Evolutionary conservation across 805 yeast genomes (phyloP).

Genomic region (Barnettozyma siamensis): DNA sequence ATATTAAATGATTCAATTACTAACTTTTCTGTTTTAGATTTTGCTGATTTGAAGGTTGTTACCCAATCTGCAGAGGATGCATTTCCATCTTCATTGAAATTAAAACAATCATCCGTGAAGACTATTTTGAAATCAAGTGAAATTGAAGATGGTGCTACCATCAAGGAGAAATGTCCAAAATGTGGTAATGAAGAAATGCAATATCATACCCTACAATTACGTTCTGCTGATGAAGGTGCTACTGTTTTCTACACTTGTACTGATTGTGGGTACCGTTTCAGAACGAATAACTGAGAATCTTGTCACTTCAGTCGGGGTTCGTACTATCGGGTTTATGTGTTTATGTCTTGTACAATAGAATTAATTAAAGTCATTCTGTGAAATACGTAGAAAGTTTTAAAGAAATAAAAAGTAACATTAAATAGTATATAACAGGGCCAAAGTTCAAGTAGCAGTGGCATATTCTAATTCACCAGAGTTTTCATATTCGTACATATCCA

Average conservation of each 20-base stretch:
- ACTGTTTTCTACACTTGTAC: constrained; percentile 98
- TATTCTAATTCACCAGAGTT: constrained; percentile 78
- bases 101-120: constrained; percentile 86
- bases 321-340: not conserved
- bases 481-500: constrained; percentile 97
- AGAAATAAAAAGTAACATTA: not conserved
- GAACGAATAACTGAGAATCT: constrained; percentile 76
- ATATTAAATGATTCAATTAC: no score
- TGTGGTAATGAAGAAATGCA: constrained; percentile 98
- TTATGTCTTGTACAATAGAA: constrained; percentile 5
- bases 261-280: constrained; percentile 84
- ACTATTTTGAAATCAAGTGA: constrained; percentile 73
- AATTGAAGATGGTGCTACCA: constrained; percentile 91
- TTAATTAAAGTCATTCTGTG: not conserved
- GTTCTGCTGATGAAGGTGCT: constrained; percentile 99
- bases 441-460: constrained; percentile 29
- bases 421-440: constrained; percentile 1
- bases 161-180: constrained; percentile 96
- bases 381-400: no score
- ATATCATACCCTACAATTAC: constrained; percentile 90
- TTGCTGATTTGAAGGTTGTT: constrained; percentile 75
- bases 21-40: no score
- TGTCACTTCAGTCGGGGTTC: no score
- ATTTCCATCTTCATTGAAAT: constrained; percentile 78
- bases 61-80: constrained; percentile 90